Evolutionary conservation across 805 yeast species (phyloP), one percentile per base, ranked within the genome.

Genomic region (Wickerhamomyces silvicola): DNA sequence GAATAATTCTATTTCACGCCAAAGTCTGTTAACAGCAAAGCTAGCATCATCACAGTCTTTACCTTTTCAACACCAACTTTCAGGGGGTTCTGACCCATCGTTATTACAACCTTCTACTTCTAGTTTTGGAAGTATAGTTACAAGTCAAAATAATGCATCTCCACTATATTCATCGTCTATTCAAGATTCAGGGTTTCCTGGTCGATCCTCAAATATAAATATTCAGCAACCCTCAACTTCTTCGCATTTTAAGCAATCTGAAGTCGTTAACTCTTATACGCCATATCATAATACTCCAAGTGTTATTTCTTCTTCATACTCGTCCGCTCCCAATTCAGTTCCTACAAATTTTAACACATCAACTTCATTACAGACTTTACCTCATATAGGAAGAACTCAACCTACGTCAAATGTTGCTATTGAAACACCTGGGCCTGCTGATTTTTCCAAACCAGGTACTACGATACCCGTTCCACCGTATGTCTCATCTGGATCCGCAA

Each of bases 371-470:
- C 36, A 35, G 21, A 39, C 32, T n/a, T 41, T 41, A 19, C 62
- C 59, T 17, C 61, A 59, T 22, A 16, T 38, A 3, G 31, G 30
- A 7, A 66, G 69, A 16, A 52, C 67, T 0, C 66, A 64, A 9
- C 74, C 81, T 8, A 75, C 81, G 3, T 75, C 81, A 2, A 67
- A 62, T 37, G 60, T 75, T 19, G 64, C 74, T 11, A n/a, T n/a
- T n/a, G n/a, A n/a, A n/a, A n/a, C n/a, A n/a, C 68, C 62, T 45
- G 78, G 72, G 42, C 50, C 62, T 16, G 73, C 70, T 17, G 7
- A 10, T 8, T 20, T 19, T 10, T 18, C 33, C 11, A 11, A n/a
- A 6, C 16, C 26, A 24, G 7, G 10, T 15, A 18, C 18, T 13
- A n/a, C 10, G 12, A 8, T 15, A 9, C 16, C 22, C 17, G 18